Evolutionary conservation across 495 filamentous ascomycete species (phyloP).

Genomic region (Tuber brumale): DNA sequence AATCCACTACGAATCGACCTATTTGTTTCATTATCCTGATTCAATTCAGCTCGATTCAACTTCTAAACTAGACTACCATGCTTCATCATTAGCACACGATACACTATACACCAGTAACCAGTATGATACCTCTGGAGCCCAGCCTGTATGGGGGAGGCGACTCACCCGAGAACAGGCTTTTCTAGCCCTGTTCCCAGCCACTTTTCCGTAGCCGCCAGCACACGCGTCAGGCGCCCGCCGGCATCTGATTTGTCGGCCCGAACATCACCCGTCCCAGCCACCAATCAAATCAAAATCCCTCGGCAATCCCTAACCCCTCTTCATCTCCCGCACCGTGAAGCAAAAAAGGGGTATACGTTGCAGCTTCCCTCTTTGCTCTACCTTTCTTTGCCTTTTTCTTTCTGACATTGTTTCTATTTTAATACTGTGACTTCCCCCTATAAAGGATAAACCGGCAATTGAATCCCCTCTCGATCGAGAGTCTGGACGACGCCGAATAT

Average conservation of each 20-base stretch:
- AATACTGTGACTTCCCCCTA: background rate
- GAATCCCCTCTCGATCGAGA: background rate
- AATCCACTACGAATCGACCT: background rate
- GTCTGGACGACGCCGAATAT: background rate
- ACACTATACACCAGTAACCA: background rate
- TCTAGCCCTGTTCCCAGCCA: background rate
- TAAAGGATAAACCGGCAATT: constrained; percentile 1
- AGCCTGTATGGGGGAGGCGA: background rate
- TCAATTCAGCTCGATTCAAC: background rate
- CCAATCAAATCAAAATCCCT: constrained; percentile 1
- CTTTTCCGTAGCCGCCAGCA: background rate
- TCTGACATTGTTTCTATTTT: constrained; percentile 2
- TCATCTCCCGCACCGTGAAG: background rate
- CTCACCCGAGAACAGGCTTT: background rate
- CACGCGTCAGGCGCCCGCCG: constrained; percentile 2
- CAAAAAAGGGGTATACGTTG: constrained; percentile 2
- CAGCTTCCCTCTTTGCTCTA: background rate
- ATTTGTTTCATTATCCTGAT: background rate
- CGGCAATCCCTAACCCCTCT: constrained; percentile 2
- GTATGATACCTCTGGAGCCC: background rate
- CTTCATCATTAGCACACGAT: background rate
- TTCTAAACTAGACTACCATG: background rate
- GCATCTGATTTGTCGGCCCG: background rate
- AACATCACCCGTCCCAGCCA: constrained; percentile 4
- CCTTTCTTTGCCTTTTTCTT: constrained; percentile 2